Percentiles rank a stretch among this genome's conserved stretches.
Evolutionary conservation across 441 rosid species (phyloP).

Genomic region (Flueggea neowawraea): DNA sequence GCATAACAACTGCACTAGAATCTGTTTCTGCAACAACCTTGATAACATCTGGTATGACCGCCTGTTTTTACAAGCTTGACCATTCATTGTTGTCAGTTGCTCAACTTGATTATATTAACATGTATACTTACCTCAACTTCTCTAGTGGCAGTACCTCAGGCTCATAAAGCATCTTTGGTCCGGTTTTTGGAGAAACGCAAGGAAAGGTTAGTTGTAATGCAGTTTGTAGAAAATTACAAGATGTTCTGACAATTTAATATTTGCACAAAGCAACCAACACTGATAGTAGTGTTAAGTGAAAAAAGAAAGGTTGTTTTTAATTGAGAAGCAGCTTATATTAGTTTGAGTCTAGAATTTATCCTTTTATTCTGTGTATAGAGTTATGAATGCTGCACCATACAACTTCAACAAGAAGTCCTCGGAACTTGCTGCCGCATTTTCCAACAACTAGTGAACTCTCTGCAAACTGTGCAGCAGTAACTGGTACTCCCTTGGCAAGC

Average conservation of each 20-base stretch:
- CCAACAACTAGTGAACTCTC: constrained; percentile 26
- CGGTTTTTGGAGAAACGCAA: constrained; percentile 88
- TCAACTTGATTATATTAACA: not conserved
- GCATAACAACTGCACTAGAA: constrained; percentile 22
- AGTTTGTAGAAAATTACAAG: not conserved
- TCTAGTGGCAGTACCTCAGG: constrained; percentile 54
- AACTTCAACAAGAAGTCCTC: constrained; percentile 31
- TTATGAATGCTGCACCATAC: constrained; percentile 56
- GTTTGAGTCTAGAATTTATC: constrained; percentile 2
- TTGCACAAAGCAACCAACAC: too few relatives aligned
- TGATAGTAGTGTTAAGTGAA: constrained; percentile 32
- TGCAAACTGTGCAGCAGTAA: constrained; percentile 17
- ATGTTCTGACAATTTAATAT: too few relatives aligned
- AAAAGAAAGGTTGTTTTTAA: constrained; percentile 40
- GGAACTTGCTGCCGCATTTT: constrained; percentile 11
- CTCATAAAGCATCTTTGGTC: constrained; percentile 87
- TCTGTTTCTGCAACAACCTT: constrained; percentile 31
- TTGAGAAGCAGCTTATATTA: too few relatives aligned
- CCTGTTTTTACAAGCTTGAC: constrained; percentile 1
- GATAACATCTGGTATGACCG: constrained; percentile 60
- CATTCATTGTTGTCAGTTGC: not conserved
- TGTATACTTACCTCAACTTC: not conserved
- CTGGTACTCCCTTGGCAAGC: constrained; percentile 4
- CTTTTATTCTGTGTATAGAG: constrained; percentile 38
- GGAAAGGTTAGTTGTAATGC: not conserved